A percentile compares a stretch with the other conserved stretches of the same genome.
Conservation (phyloP, 306 rosid species). For the Vicia sativa region DNA sequence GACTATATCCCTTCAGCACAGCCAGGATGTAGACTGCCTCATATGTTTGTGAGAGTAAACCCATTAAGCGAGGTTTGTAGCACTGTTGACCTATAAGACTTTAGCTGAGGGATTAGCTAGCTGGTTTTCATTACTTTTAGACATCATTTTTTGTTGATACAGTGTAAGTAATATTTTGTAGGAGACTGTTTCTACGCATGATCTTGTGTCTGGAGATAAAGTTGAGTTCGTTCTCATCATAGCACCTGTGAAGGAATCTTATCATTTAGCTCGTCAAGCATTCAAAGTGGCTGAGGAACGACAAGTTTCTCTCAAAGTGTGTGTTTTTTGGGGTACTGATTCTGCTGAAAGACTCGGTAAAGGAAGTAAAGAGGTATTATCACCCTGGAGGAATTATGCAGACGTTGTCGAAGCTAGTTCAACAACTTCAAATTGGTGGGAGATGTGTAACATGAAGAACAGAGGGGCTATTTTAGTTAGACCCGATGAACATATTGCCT, state of each 20-base stretch:
- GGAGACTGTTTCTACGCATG: slow-evolving; percentile 68
- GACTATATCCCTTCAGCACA: slow-evolving; percentile 74
- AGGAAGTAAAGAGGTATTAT: slow-evolving; percentile 52
- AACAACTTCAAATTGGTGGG: slow-evolving; percentile 68
- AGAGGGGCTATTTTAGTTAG: slow-evolving; percentile 78
- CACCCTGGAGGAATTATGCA: slow-evolving; percentile 63
- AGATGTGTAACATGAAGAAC: slow-evolving; percentile 65
- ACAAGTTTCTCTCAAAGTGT: slow-evolving; percentile 55
- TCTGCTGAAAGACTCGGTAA: slow-evolving; percentile 41
- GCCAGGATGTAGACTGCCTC: slow-evolving; percentile 92
- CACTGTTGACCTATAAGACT: slow-evolving; percentile 2
- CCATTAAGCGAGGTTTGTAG: slow-evolving; percentile 60
- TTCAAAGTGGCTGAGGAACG: slow-evolving; percentile 66
- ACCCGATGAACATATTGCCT: slow-evolving; percentile 85
- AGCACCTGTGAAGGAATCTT: slow-evolving; percentile 61
- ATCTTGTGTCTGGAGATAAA: slow-evolving; percentile 69
- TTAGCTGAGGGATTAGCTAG: slow-evolving; percentile 16
- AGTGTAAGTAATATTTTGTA: slow-evolving; percentile 35
- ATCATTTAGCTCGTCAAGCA: slow-evolving; percentile 64
- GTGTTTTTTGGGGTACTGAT: slow-evolving; percentile 69
- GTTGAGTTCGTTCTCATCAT: slow-evolving; percentile 76
- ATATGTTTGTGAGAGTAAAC: slow-evolving; percentile 66
- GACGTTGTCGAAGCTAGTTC: slow-evolving; percentile 61
- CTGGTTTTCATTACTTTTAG: slow-evolving; percentile 14
- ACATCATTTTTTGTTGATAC: slow-evolving; percentile 21